Evolutionary conservation across 208 protist genomes (phyloP).

Genomic region (Acanthamoeba comandoni): DNA sequence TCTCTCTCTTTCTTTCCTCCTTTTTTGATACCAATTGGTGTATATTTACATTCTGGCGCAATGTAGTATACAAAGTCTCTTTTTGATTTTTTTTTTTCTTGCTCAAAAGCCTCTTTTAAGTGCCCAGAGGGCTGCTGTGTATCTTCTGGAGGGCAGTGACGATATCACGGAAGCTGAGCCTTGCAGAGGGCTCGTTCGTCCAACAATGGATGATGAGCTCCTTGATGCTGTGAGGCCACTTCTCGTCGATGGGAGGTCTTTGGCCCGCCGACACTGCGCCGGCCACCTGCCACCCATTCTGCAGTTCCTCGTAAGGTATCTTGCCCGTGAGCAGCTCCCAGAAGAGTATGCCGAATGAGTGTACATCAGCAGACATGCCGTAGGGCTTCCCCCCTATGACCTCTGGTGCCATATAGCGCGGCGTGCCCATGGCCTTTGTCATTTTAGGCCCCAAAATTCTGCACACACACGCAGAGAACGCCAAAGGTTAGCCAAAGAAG

Average conservation of each 20-base stretch:
- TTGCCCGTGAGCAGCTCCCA: conserved; percentile 53
- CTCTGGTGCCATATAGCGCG: conserved; percentile 66
- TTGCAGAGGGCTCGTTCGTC: conserved; percentile 45
- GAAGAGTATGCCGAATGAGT: conserved; percentile 51
- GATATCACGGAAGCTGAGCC: conserved; percentile 75
- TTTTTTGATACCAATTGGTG: too few relatives aligned
- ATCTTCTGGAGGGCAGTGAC: conserved; percentile 27
- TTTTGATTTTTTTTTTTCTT: too few relatives aligned
- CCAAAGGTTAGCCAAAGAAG: background rate
- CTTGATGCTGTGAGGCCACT: background rate
- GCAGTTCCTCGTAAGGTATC: conserved; percentile 53
- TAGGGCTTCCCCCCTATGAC: conserved; percentile 54
- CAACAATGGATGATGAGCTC: conserved; percentile 72
- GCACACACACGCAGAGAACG: background rate
- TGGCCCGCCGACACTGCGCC: conserved; percentile 45
- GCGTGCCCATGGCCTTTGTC: conserved; percentile 67
- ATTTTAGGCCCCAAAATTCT: conserved; percentile 53
- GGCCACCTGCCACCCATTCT: conserved; percentile 68
- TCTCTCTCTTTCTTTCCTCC: too few relatives aligned
- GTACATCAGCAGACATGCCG: conserved; percentile 41
- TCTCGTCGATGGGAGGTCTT: background rate
- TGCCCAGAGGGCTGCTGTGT: background rate
- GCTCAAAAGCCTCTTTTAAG: too few relatives aligned
- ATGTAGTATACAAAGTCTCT: too few relatives aligned
- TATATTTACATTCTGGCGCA: too few relatives aligned